Base-by-base conservation (phyloP, 192 early-diverging fungal genomes). In the Geosiphon pyriformis region DNA sequence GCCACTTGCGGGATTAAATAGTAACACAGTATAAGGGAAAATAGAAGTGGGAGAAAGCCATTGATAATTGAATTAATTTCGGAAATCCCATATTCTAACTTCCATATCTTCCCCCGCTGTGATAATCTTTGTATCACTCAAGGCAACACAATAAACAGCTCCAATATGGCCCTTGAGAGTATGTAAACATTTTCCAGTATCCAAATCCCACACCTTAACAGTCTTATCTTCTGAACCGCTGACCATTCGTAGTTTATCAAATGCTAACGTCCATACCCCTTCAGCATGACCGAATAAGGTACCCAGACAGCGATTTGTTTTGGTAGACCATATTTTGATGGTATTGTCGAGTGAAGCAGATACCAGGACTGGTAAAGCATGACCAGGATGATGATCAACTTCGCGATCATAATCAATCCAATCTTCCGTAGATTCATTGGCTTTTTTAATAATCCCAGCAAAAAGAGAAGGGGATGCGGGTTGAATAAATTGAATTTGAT, bases 251-350 rank as follows among this genome's bases (percentile, higher is more conserved):
- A 90, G 73, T 53, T 86, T 86, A 75, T 94, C 91, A 72, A 90
- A 87, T 0, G 88, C 85, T n/a, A 93, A 72, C 1, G 87, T 79
- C 87, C 89, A 89, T 10, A 93, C 84, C 34, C 90, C 92, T 58
- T 93, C 89, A 7, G 82, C 75, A 60, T 93, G 90, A 4, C 90
- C 92, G 80, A 90, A 90, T 20, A 95, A 68, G 1, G 89, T 90
- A 53, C 80, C 80, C 10, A 93, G 72, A 32, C 84, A 90, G 61
- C 87, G 73, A 10, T 93, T 94, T 1, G 88, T 85, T 49, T 87
- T 83, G 18, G 92, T 77, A 59, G 93, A 89, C 95, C 95, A 99
- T n/a, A 99, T 81, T 54, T 91, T 92, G 58, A 99, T 80, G 0
- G 84, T 93, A 49, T 87, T 85, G 65, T 98, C 97, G 6, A 91